Evolutionary conservation across 306 rosid species (phyloP).

Genomic region (Crataegus laevigata): DNA sequence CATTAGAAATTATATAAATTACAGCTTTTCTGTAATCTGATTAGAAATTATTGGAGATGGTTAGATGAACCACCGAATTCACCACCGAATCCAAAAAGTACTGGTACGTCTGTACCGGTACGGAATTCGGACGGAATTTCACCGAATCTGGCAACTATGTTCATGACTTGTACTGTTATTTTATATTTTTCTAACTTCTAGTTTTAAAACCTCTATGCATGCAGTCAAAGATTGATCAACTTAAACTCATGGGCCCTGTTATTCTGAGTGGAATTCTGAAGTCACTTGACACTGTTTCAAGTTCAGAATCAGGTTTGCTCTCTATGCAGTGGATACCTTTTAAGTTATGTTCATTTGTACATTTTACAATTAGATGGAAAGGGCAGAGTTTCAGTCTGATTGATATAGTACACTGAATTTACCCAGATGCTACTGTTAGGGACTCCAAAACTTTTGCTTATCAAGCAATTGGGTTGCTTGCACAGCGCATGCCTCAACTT

Average conservation of each 20-base stretch:
- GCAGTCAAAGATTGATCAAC: conserved; percentile 84
- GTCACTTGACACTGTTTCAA: conserved; percentile 75
- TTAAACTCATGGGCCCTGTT: conserved; percentile 87
- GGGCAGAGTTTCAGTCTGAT: conserved; percentile 6
- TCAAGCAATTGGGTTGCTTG: conserved; percentile 89
- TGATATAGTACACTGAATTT: conserved; percentile 17
- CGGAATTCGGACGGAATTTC: no score
- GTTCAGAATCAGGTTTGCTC: conserved; percentile 60
- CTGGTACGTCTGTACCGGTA: no score
- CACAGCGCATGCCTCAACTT: conserved; percentile 85
- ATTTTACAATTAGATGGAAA: conserved; percentile 13
- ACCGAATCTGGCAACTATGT: no score
- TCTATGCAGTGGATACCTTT: conserved; percentile 5
- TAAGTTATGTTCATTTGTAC: neutral
- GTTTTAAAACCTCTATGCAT: conserved; percentile 17
- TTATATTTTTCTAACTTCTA: neutral
- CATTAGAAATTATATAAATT: no score
- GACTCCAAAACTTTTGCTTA: conserved; percentile 81
- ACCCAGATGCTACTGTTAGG: conserved; percentile 62
- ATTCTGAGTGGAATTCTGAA: conserved; percentile 84
- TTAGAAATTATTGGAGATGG: no score
- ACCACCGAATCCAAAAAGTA: no score
- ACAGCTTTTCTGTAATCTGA: no score
- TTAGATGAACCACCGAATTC: no score
- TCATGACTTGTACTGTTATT: neutral